Base-by-base conservation (phyloP, 106 monocot species). In the Acanthochlamys bracteata region DNA sequence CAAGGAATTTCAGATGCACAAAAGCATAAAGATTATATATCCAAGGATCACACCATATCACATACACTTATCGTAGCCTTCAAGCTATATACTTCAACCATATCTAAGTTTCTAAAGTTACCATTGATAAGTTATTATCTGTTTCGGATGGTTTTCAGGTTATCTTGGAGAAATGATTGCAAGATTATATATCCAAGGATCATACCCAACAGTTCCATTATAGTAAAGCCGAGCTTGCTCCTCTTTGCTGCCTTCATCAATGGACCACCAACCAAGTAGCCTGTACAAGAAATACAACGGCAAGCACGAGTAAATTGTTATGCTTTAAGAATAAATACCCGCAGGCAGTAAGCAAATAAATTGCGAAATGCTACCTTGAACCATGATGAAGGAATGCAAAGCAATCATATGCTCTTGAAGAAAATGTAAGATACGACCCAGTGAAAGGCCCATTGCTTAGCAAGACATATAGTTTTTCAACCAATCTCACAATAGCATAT, bases 241-340 rank as follows among this genome's bases (percentile, higher is more conserved):
- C 71, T 90, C 95, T 71, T 87, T 95, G 72, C 90, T 95, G 66
- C 90, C 95, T 84, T 95, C 90, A 41, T 95, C 90, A 74, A 95
- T 95, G 11, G 90, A 90, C 95, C 95, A 95, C 95, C 90, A 95
- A 71, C 95, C 95, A 23, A 95, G 75, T 4, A 95, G 66, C 59
- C 95, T 95, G 64, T 59, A 40, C 51, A 17, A 24, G 57, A 75
- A 11, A 57, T 42, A 33, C 7, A 11, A 39, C 25, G 25, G 54
- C 39, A 75, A 55, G 58, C 49, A 79, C 21, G 33, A 23, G 25
- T 21, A 25, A 63, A 49, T 53, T 20, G 23, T 25, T 39, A 66
- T 55, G 22, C 41, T 51, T 8, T 12, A 13, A 43, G 13, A 13
- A 43, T n/a, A n/a, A n/a, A n/a, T n/a, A n/a, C n/a, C n/a, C n/a